Evolutionary conservation across 179 eudicot genomes (phyloP), one percentile per base, ranked within the genome.

Genomic region (Sideroxylon spinosum): DNA sequence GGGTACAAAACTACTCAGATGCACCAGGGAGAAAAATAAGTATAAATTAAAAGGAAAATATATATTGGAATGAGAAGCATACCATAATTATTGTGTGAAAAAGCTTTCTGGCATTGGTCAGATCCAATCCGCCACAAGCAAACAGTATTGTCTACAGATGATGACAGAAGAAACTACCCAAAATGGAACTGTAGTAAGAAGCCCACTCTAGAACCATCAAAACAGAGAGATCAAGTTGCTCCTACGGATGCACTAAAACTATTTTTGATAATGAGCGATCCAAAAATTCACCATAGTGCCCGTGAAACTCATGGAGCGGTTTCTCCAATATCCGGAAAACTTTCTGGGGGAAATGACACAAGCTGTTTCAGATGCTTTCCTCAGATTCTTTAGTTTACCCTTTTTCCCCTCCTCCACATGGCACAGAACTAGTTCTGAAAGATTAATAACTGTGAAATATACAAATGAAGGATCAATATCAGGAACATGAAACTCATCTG

Each of bases 71-170:
- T 28, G 20, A 44, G 11, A 37, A n/a, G 64, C 86, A 20, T 74
- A 91, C 98, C 99, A 76, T 88, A 93, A 84, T 95, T 88, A 68
- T 82, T 89, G 62, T 95, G 97, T 2, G 84, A 73, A 82, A 95
- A 95, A 71, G 92, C 89, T 79, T 84, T 82, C 48, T 88, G 87
- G 87, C 97, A 93, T 53, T 75, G 76, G 37, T 85, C 83, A 72
- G 65, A 57, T 70, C 97, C 98, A 68, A 95, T 88, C 79, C 65
- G 87, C 99, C 99, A 95, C 83, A 95, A 63, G 22, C 98, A 93
- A 81, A 93, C 99, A 78, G 97, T 90, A 57, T 90, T 85, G 79
- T 93, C 99, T 63, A 83, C 82, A 3, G 99, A 95, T 22, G 99
- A 88, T 20, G 99, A 92, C 74, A 95, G 84, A 64, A 95, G 75